A percentile compares a stretch with the other conserved stretches of the same genome.
Evolutionary conservation across 208 protist species (phyloP).

Genomic region (Trypanosoma rangeli): DNA sequence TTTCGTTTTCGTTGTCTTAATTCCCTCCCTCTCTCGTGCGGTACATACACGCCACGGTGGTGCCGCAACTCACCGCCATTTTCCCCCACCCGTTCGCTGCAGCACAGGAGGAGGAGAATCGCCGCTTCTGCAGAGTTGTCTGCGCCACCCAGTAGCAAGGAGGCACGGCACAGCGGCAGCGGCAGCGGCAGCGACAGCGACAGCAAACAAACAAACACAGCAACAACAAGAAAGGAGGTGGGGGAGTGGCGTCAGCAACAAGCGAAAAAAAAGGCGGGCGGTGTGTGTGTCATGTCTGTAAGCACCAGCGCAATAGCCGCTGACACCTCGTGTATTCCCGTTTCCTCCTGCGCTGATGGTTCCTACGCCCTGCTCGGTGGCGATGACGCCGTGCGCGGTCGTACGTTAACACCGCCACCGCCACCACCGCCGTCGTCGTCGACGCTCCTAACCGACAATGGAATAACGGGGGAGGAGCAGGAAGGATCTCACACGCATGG

Average conservation of each 20-base stretch:
- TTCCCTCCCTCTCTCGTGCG: constrained; percentile 18
- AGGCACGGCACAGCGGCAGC: constrained; percentile 6
- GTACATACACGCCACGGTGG: not conserved
- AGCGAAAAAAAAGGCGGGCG: not conserved
- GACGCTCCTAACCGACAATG: not conserved
- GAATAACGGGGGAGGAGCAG: not conserved
- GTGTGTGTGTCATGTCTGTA: constrained; percentile 16
- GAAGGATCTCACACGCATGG: not conserved
- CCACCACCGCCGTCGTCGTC: constrained; percentile 12
- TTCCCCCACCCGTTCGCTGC: not conserved
- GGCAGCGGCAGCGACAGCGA: constrained; percentile 16
- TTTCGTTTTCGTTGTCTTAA: constrained; percentile 1
- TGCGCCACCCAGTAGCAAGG: constrained; percentile 15
- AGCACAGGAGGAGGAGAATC: not conserved
- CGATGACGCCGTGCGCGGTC: constrained; percentile 9
- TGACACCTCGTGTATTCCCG: not conserved
- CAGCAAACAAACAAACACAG: constrained; percentile 3
- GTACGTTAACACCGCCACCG: constrained; percentile 24
- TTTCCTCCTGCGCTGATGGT: constrained; percentile 4
- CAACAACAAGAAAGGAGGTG: not conserved
- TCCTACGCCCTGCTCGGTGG: constrained; percentile 4
- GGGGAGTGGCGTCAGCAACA: not conserved
- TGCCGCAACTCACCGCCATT: no score
- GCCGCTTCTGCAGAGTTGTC: not conserved
- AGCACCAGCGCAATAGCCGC: constrained; percentile 19